Conservation (phyloP, 164 flowering plant species). For the Stephania cephalantha region DNA sequence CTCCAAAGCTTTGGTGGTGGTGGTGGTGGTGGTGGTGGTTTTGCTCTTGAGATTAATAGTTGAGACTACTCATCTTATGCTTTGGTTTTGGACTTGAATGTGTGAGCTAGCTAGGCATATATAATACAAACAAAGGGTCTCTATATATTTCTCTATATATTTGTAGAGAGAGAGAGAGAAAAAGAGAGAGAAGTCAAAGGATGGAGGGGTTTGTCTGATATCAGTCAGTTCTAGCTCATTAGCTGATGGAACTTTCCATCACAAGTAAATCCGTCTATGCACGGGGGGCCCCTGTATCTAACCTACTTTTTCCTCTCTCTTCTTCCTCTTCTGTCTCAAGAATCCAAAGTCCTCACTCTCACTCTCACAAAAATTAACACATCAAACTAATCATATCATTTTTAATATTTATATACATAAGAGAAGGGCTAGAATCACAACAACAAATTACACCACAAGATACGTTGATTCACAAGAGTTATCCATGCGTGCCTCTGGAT, state of each 20-base stretch:
- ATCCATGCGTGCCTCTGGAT: too few relatives aligned
- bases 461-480: too few relatives aligned
- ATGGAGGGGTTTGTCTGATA: constrained; percentile 8
- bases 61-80: background rate
- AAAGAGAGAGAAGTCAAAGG: constrained; percentile 20
- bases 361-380: too few relatives aligned
- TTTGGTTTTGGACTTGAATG: background rate
- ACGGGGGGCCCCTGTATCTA: constrained; percentile 7
- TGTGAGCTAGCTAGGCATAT: background rate
- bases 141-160: constrained; percentile 8
- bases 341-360: constrained; percentile 13
- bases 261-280: constrained; percentile 7
- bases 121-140: background rate
- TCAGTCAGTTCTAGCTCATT: constrained; percentile 18
- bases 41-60: too few relatives aligned
- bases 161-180: constrained; percentile 9
- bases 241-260: constrained; percentile 17
- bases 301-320: constrained; percentile 1
- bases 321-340: constrained; percentile 1
- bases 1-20: background rate
- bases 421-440: too few relatives aligned
- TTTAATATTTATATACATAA: too few relatives aligned
- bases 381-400: too few relatives aligned
- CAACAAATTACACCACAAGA: too few relatives aligned
- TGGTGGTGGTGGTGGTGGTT: background rate